A percentile compares a stretch with the other conserved stretches of the same genome.
phyloP scores from a whole-genome alignment of 2,329 filamentous ascomycete genomes.

The Claviceps spartinae region DNA sequence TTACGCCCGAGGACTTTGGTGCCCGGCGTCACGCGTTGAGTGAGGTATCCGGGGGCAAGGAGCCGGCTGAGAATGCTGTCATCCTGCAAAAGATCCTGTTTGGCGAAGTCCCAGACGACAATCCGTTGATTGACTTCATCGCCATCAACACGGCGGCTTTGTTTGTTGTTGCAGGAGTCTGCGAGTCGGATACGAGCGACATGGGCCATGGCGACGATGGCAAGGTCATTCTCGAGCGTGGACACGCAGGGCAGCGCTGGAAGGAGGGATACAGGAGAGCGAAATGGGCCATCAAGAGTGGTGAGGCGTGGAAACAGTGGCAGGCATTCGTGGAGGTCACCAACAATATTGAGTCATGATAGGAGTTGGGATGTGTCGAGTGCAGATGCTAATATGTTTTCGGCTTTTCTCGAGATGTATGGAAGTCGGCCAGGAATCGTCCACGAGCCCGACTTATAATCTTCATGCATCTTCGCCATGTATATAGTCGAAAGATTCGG shows the following conservation, averaged over 20 bases:
- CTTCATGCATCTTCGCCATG: no score
- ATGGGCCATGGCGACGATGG: conserved; percentile 75
- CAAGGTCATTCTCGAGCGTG: conserved; percentile 64
- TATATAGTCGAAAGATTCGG: background rate
- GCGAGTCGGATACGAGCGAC: conserved; percentile 65
- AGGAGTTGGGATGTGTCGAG: background rate
- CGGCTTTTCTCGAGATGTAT: no score
- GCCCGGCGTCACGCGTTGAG: conserved; percentile 58
- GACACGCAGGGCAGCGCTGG: conserved; percentile 80
- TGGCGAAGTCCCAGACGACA: conserved; percentile 57
- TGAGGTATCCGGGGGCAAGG: conserved; percentile 72
- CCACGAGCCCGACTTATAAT: background rate
- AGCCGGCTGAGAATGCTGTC: conserved; percentile 73
- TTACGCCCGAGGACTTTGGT: conserved; percentile 80
- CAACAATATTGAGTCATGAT: conserved; percentile 32
- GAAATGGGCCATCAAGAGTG: conserved; percentile 76
- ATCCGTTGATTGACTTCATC: conserved; percentile 86
- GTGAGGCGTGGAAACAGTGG: conserved; percentile 75
- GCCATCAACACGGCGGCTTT: conserved; percentile 86
- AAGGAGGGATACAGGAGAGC: conserved; percentile 86
- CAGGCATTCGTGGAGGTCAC: conserved; percentile 72
- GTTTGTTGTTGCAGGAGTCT: conserved; percentile 73
- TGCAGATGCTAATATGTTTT: background rate
- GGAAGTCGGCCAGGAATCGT: no score
- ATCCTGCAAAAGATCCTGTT: conserved; percentile 68